A percentile compares a stretch with the other conserved stretches of the same genome.
phyloP scores from a whole-genome alignment of 306 rosid species.

The Adenanthera pavonina region DNA sequence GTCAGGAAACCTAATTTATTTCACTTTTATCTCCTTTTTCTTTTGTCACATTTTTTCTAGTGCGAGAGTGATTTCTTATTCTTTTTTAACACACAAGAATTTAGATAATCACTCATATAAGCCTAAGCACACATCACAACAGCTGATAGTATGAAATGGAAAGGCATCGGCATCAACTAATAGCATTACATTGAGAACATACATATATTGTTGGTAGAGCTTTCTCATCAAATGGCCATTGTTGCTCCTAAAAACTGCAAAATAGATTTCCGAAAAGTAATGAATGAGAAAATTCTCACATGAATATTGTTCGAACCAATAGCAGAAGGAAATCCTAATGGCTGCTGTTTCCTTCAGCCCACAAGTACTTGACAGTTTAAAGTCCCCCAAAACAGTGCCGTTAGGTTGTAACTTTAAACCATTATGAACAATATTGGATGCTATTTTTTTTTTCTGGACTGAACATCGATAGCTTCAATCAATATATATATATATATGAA shows the following conservation, averaged over 20 bases:
- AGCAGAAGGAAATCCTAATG: neutral
- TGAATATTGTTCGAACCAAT: neutral
- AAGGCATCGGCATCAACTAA: slow-evolving; percentile 9
- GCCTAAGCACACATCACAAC: neutral
- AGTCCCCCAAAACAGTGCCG: neutral
- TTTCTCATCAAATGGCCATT: slow-evolving; percentile 48
- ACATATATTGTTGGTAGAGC: slow-evolving; percentile 14
- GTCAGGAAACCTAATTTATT: no score
- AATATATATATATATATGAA: no score
- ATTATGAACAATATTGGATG: no score
- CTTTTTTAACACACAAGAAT: no score
- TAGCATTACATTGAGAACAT: slow-evolving; percentile 27
- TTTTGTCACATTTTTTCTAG: no score
- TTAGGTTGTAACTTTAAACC: no score
- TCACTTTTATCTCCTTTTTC: no score
- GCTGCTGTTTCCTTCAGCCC: no score
- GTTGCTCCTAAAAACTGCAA: slow-evolving; percentile 71
- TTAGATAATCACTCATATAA: neutral
- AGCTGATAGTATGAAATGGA: neutral
- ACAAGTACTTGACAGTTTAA: neutral
- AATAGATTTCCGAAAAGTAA: slow-evolving; percentile 10
- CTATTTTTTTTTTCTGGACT: no score
- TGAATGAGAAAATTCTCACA: slow-evolving; percentile 4
- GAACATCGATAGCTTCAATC: no score
- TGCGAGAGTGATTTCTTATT: no score